phyloP scores from a whole-genome alignment of 2,329 filamentous ascomycete species.

The Chaetomium strumarium region DNA sequence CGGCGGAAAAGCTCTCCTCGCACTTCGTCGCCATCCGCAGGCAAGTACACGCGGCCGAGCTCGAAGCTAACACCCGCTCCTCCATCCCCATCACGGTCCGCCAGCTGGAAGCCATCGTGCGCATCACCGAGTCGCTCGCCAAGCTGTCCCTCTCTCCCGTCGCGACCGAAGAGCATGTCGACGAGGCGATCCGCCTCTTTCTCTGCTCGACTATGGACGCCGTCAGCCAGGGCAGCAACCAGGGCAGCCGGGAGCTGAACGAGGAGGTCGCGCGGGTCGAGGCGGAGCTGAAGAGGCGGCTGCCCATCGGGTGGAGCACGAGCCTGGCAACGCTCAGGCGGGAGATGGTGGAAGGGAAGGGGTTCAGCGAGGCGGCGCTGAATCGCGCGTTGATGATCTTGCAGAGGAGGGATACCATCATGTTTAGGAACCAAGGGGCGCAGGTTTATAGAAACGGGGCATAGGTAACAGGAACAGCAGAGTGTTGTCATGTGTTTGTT shows the following conservation, averaged over 20 bases:
- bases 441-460: conserved; percentile 70
- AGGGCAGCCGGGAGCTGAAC: conserved; percentile 81
- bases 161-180: conserved; percentile 85
- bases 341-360: conserved; percentile 88
- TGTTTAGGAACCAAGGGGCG: conserved; percentile 69
- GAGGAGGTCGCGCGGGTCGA: conserved; percentile 85
- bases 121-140: conserved; percentile 91
- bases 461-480: conserved; percentile 30
- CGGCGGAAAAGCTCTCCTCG: conserved; percentile 90
- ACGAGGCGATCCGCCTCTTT: conserved; percentile 96
- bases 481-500: not conserved
- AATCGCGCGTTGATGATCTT: conserved; percentile 80
- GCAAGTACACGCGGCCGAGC: conserved; percentile 86
- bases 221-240: conserved; percentile 79
- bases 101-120: conserved; percentile 93
- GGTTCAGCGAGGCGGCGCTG: conserved; percentile 80
- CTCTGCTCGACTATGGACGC: conserved; percentile 97
- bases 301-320: conserved; percentile 95
- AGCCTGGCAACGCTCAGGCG: conserved; percentile 77
- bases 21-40: conserved; percentile 95
- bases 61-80: conserved; percentile 82
- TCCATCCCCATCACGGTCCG: conserved; percentile 97
- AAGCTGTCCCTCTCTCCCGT: conserved; percentile 83
- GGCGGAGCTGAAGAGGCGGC: conserved; percentile 74
- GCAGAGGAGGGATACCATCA: conserved; percentile 80